phyloP scores from a whole-genome alignment of 208 protist genomes.

The Trypanosoma scelopori region DNA sequence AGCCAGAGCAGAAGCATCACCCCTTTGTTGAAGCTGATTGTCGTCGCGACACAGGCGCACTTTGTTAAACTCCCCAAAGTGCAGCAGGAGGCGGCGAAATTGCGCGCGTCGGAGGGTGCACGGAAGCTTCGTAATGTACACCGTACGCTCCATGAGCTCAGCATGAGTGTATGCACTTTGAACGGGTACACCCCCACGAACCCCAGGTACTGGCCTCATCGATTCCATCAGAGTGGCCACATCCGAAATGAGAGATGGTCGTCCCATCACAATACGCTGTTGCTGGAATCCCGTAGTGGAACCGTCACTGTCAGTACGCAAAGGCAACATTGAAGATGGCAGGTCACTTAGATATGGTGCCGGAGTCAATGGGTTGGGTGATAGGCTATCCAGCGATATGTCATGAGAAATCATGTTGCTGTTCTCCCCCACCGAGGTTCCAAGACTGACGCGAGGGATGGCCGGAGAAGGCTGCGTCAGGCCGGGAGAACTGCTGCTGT shows the following conservation, averaged over 20 bases:
- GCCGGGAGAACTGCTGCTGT: slow-evolving; percentile 34
- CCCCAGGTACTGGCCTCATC: background rate
- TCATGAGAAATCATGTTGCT: slow-evolving; percentile 13
- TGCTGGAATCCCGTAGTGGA: background rate
- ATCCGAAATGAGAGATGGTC: slow-evolving; percentile 5
- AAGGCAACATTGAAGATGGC: background rate
- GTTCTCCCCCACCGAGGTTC: background rate
- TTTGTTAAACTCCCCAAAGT: slow-evolving; percentile 87
- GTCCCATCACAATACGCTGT: background rate
- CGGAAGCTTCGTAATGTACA: slow-evolving; percentile 85
- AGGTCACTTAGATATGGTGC: background rate
- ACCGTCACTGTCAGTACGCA: background rate
- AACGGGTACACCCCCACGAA: background rate
- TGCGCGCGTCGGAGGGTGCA: slow-evolving; percentile 53
- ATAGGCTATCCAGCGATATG: slow-evolving; percentile 14
- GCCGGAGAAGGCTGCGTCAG: slow-evolving; percentile 16
- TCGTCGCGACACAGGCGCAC: slow-evolving; percentile 79
- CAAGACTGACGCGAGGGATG: slow-evolving; percentile 2
- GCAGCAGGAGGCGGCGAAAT: slow-evolving; percentile 65
- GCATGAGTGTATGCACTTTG: slow-evolving; percentile 28
- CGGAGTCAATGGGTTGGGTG: background rate
- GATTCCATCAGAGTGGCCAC: slow-evolving; percentile 1
- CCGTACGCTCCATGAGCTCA: slow-evolving; percentile 65
- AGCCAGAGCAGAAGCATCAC: background rate
- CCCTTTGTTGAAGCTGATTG: slow-evolving; percentile 40